Evolutionary conservation across 176 grass and related monocot genomes (phyloP), one percentile per base, ranked within the genome.

Genomic region (Carex myosuroides): DNA sequence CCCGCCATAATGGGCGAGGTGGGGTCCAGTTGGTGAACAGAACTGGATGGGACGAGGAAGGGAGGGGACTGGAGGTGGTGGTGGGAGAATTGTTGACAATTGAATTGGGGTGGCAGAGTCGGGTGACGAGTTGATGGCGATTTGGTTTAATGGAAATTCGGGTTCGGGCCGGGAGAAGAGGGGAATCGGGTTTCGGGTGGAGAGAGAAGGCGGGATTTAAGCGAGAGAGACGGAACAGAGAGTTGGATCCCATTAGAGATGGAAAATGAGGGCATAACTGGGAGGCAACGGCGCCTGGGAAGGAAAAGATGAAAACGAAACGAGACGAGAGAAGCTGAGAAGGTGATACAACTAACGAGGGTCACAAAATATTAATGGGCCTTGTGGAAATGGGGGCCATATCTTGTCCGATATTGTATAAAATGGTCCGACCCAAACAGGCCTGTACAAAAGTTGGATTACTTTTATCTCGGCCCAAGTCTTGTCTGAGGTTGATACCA

Each of bases 1-100:
- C 93, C 59, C 96, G 91, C 91, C 93, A 99, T 63, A 99, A 86
- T 63, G 93, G 30, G 48, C 87, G 89, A 16, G 93, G 96, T 16
- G 96, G 93, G 63, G 91, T 54, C 93, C 91, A 95, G 1, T 81
- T 58, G 37, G 89, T 24, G 85, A 94, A 79, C 5, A 87, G 71
- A 59, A 85, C 57, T 1, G 78, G 30, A 11, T 65, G n/a, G 46
- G 70, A 2, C 9, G 57, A n/a, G 7, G 74, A 50, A 10, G 62
- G 8, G 13, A 82, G 13, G 13, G 76, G 84, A 1, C 12, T 4
- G 3, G 82, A 33, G 2, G 82, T 81, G 32, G 87, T 88, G 61
- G 89, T 88, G 48, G 91, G 86, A 44, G 91, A 79, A 64, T 87
- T 88, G 78, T 85, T 94, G 73, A 68, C 52, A 81, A 69, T 75